These are phyloP conservation scores for Lepiota brunneoincarnata DNA, from an alignment of 768 basidiomycete genomes.

Conservation along the genomic window DNA sequence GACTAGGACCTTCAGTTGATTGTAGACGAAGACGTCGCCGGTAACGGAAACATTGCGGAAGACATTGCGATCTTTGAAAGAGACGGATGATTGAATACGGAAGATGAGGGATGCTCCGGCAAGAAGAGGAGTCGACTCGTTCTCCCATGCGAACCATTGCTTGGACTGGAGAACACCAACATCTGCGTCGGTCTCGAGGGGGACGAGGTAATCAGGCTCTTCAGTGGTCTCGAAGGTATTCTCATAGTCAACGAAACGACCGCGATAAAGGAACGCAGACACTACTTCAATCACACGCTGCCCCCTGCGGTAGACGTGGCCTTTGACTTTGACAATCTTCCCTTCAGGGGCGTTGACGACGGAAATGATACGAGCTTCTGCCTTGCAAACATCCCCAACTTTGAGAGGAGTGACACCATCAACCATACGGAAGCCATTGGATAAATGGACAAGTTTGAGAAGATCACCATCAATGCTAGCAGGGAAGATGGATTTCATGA, in stretches of 20 bases:
- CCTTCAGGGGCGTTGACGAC: slow-evolving; percentile 90
- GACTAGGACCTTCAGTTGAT: slow-evolving; percentile 84
- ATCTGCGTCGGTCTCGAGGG: slow-evolving; percentile 69
- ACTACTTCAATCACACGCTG: slow-evolving; percentile 89
- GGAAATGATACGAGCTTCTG: slow-evolving; percentile 85
- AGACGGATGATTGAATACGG: slow-evolving; percentile 82
- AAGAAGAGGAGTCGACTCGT: slow-evolving; percentile 71
- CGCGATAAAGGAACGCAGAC: slow-evolving; percentile 96
- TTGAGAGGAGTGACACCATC: slow-evolving; percentile 72
- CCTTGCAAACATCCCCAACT: slow-evolving; percentile 87
- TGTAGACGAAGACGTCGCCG: slow-evolving; percentile 85
- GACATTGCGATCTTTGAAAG: slow-evolving; percentile 88
- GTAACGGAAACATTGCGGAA: slow-evolving; percentile 78
- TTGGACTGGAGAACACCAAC: slow-evolving; percentile 93
- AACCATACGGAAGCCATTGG: slow-evolving; percentile 92
- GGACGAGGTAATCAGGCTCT: slow-evolving; percentile 85
- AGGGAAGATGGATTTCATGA: slow-evolving; percentile 99
- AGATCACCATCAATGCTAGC: slow-evolving; percentile 88
- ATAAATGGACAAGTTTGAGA: slow-evolving; percentile 93
- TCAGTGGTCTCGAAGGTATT: slow-evolving; percentile 95
- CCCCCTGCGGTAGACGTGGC: slow-evolving; percentile 72
- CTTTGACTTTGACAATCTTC: slow-evolving; percentile 90
- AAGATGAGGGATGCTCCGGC: slow-evolving; percentile 86
- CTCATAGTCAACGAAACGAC: slow-evolving; percentile 88
- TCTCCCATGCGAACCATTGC: slow-evolving; percentile 97